Percentiles rank a stretch among this genome's conserved stretches.
phyloP scores from a whole-genome alignment of 257 asterid genomes.

The Coffea eugenioides region DNA sequence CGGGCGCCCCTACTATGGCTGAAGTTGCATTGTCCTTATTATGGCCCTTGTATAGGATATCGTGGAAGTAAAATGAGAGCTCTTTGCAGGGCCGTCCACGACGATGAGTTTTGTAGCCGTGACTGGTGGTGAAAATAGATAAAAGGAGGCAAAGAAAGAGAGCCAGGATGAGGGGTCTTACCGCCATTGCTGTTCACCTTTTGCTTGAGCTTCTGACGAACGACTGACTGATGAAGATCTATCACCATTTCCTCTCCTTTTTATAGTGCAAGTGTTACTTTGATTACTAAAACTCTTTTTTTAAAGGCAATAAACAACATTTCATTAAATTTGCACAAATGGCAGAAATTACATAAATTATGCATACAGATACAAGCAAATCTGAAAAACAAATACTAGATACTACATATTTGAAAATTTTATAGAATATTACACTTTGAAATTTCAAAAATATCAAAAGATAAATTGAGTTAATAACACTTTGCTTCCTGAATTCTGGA shows the following conservation, averaged over 20 bases:
- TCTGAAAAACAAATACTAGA: too few relatives aligned
- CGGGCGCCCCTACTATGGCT: slow-evolving; percentile 59
- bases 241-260: background rate
- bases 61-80: slow-evolving; percentile 63
- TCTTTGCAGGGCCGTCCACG: slow-evolving; percentile 47
- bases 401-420: too few relatives aligned
- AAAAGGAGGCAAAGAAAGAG: slow-evolving; percentile 10
- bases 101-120: slow-evolving; percentile 1
- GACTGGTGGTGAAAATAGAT: slow-evolving; percentile 16
- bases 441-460: too few relatives aligned
- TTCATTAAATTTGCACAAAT: too few relatives aligned
- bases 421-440: too few relatives aligned
- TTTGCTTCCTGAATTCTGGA: too few relatives aligned
- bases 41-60: slow-evolving; percentile 64
- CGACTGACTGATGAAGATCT: background rate
- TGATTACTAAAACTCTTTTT: too few relatives aligned
- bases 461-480: too few relatives aligned
- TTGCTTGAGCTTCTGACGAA: background rate
- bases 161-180: slow-evolving; percentile 19
- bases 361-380: too few relatives aligned
- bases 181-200: slow-evolving; percentile 15
- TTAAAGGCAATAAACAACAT: too few relatives aligned
- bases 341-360: too few relatives aligned
- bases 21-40: slow-evolving; percentile 68
- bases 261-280: background rate